These are phyloP conservation scores for Aureobasidium sp. DNA, from an alignment of 2,329 filamentous ascomycete genomes.

Conservation along the genomic window DNA sequence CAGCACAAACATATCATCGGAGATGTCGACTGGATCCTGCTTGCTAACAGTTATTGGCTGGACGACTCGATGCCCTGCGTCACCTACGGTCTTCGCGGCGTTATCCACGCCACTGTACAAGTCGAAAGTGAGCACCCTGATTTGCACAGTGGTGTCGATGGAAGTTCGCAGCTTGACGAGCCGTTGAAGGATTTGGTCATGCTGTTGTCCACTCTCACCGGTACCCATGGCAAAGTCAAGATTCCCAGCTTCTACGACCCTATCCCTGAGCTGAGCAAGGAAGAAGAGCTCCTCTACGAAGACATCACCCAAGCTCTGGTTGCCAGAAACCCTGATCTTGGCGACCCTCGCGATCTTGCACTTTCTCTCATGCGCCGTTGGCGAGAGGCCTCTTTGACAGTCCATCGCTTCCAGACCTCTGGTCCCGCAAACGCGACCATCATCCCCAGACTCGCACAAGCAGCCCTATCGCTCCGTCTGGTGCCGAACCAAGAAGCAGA, in stretches of 20 bases:
- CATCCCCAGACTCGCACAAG: slow-evolving; percentile 82
- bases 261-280: slow-evolving; percentile 63
- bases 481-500: slow-evolving; percentile 89
- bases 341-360: slow-evolving; percentile 62
- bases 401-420: slow-evolving; percentile 87
- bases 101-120: slow-evolving; percentile 85
- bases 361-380: slow-evolving; percentile 84
- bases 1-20: slow-evolving; percentile 79
- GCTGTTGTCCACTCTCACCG: slow-evolving; percentile 73
- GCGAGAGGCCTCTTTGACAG: slow-evolving; percentile 89
- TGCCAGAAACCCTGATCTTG: slow-evolving; percentile 57
- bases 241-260: slow-evolving; percentile 85
- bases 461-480: slow-evolving; percentile 79
- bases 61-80: slow-evolving; percentile 92
- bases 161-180: slow-evolving; percentile 81
- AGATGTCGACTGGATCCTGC: slow-evolving; percentile 82
- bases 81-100: slow-evolving; percentile 87
- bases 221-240: slow-evolving; percentile 67
- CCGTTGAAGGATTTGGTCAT: slow-evolving; percentile 84
- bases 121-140: slow-evolving; percentile 82
- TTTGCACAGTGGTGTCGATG: slow-evolving; percentile 90
- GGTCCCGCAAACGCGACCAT: slow-evolving; percentile 82
- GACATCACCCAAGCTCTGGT: slow-evolving; percentile 75
- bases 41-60: slow-evolving; percentile 98
- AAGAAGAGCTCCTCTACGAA: slow-evolving; percentile 73